These are phyloP conservation scores for Sherardia arvensis DNA, from an alignment of 257 asterid species.

Conservation along the genomic window DNA sequence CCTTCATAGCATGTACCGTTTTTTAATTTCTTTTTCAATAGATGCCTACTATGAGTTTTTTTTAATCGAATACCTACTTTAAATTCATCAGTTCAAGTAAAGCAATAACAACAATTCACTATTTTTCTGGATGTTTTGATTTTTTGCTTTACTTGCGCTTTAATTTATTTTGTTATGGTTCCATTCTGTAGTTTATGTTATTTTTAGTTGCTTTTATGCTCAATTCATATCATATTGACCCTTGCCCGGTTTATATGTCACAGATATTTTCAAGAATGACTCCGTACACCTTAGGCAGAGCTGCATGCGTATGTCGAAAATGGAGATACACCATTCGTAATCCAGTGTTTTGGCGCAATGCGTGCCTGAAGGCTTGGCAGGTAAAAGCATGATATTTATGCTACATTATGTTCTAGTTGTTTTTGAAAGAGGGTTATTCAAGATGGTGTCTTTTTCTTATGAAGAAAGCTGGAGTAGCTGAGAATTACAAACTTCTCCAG, in stretches of 20 bases:
- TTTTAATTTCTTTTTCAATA: too few relatives aligned
- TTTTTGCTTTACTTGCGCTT: background rate
- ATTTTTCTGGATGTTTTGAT: background rate
- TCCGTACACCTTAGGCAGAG: constrained; percentile 79
- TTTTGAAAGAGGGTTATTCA: background rate
- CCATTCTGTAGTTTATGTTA: background rate
- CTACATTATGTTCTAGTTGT: background rate
- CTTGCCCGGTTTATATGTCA: constrained; percentile 9
- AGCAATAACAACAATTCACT: too few relatives aligned
- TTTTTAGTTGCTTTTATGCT: background rate
- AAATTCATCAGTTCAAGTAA: background rate
- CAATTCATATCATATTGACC: background rate
- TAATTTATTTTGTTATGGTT: background rate
- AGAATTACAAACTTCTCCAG: constrained; percentile 64
- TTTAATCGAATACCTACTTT: too few relatives aligned
- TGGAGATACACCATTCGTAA: constrained; percentile 89
- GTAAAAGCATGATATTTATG: constrained; percentile 21
- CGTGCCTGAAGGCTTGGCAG: constrained; percentile 95
- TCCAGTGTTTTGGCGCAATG: constrained; percentile 92
- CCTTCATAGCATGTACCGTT: background rate
- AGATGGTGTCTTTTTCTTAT: background rate
- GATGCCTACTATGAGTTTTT: too few relatives aligned
- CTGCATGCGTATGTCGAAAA: constrained; percentile 92
- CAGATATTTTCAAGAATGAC: constrained; percentile 72
- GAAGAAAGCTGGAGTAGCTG: constrained; percentile 57